These are phyloP conservation scores for Cadophora gregata DNA, from an alignment of 2,329 filamentous ascomycete species.

Conservation along the genomic window DNA sequence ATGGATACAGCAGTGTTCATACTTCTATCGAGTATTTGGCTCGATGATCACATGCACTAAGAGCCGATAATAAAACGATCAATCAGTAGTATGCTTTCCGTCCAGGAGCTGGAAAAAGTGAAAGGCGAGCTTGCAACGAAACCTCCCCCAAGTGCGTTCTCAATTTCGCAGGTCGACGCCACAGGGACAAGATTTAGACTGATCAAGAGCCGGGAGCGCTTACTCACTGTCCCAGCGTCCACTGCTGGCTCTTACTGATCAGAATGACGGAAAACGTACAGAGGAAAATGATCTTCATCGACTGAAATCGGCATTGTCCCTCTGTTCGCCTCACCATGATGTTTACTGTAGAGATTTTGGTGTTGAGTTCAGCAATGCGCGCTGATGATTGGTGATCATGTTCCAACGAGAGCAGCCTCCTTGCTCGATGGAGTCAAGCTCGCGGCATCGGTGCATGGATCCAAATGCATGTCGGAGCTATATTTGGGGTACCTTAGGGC, in stretches of 20 bases:
- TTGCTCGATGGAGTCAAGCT: slow-evolving; percentile 12
- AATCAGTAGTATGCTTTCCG: not conserved
- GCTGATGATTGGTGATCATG: slow-evolving; percentile 4
- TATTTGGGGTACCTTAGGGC: slow-evolving; percentile 18
- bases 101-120: not conserved
- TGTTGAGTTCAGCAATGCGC: not conserved
- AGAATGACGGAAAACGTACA: not conserved
- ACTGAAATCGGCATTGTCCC: not conserved
- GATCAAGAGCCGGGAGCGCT: not conserved
- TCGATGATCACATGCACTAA: not conserved
- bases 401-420: not conserved
- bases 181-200: not conserved
- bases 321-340: not conserved
- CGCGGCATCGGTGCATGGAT: not conserved
- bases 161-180: not conserved
- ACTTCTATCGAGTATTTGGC: not conserved
- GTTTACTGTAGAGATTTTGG: not conserved
- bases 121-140: not conserved
- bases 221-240: not conserved
- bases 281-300: not conserved
- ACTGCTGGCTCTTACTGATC: slow-evolving; percentile 1
- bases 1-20: not conserved
- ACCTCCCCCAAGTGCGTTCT: not conserved
- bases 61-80: not conserved
- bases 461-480: slow-evolving; percentile 15